These are phyloP conservation scores for Gossypioides kirkii DNA, from an alignment of 345 rosid genomes.

Conservation along the genomic window DNA sequence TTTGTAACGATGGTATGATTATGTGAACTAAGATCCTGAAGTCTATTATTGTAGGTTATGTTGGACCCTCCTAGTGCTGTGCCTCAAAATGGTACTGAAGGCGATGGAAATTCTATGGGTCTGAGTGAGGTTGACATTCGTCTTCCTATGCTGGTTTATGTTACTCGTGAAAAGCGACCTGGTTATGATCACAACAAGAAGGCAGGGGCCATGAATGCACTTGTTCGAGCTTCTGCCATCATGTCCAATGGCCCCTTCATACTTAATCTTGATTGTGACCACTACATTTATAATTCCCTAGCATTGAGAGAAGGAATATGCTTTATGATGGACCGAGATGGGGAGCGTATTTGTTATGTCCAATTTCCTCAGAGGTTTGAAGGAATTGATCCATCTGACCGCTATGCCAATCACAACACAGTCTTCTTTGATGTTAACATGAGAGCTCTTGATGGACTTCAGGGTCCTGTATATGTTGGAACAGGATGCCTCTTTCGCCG, in stretches of 20 bases:
- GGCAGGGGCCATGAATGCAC: slow-evolving; percentile 92
- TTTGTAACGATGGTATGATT: background rate
- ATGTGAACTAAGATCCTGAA: slow-evolving; percentile 12
- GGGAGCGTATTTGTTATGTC: slow-evolving; percentile 56
- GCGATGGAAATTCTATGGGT: slow-evolving; percentile 36
- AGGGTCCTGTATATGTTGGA: slow-evolving; percentile 88
- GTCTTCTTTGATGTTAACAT: slow-evolving; percentile 83
- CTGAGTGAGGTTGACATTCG: slow-evolving; percentile 64
- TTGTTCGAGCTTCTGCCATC: slow-evolving; percentile 75
- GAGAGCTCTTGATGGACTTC: slow-evolving; percentile 78
- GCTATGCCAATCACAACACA: slow-evolving; percentile 78
- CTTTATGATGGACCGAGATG: slow-evolving; percentile 78
- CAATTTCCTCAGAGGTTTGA: slow-evolving; percentile 92
- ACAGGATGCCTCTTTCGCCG: slow-evolving; percentile 88
- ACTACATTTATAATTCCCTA: slow-evolving; percentile 63
- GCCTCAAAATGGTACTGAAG: slow-evolving; percentile 31
- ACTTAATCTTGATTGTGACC: slow-evolving; percentile 82
- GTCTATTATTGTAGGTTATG: slow-evolving; percentile 45
- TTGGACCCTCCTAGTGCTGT: slow-evolving; percentile 62
- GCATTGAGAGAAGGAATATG: slow-evolving; percentile 81
- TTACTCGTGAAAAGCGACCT: slow-evolving; percentile 78
- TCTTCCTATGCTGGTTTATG: slow-evolving; percentile 75
- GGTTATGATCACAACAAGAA: slow-evolving; percentile 91
- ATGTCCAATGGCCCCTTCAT: slow-evolving; percentile 91
- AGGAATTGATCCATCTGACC: slow-evolving; percentile 80